phyloP scores from a whole-genome alignment of 495 filamentous ascomycete genomes.

The Platismatia glauca region DNA sequence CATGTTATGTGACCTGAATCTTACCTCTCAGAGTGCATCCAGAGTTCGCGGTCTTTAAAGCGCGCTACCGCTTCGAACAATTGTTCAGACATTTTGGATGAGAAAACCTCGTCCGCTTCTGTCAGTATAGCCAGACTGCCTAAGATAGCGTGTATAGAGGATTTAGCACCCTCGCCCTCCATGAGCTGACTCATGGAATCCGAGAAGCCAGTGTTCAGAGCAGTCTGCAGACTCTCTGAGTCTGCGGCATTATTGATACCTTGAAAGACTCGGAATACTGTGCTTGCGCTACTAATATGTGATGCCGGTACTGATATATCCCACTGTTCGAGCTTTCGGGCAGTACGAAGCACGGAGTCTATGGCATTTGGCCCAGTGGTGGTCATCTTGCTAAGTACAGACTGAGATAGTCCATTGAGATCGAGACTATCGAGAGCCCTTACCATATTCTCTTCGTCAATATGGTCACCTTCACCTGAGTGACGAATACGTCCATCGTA shows the following conservation, averaged over 20 bases:
- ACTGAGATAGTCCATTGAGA: conserved; percentile 62
- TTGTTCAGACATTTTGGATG: conserved; percentile 46
- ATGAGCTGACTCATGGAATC: conserved; percentile 52
- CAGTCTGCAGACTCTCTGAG: conserved; percentile 37
- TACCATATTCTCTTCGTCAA: conserved; percentile 35
- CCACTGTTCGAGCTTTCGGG: conserved; percentile 84
- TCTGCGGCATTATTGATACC: conserved; percentile 60
- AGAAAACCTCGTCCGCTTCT: conserved; percentile 71
- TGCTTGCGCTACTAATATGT: conserved; percentile 52
- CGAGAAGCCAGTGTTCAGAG: conserved; percentile 55
- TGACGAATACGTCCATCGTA: conserved; percentile 73
- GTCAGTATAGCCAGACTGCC: conserved; percentile 67
- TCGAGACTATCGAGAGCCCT: conserved; percentile 56
- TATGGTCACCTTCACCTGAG: conserved; percentile 30
- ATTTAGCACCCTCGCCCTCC: conserved; percentile 46
- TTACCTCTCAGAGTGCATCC: conserved; percentile 74
- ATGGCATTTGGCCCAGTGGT: conserved; percentile 34
- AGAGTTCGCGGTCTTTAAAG: conserved; percentile 56
- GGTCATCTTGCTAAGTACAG: conserved; percentile 50
- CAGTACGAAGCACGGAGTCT: conserved; percentile 69
- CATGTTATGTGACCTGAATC: conserved; percentile 16
- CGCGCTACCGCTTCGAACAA: conserved; percentile 52
- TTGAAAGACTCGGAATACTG: conserved; percentile 72
- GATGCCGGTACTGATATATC: conserved; percentile 67
- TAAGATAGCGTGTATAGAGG: conserved; percentile 53